A percentile compares a stretch with the other conserved stretches of the same genome.
Evolutionary conservation across 1,284 basidiomycete species (phyloP).

Genomic region (Rhodotorula sp.): DNA sequence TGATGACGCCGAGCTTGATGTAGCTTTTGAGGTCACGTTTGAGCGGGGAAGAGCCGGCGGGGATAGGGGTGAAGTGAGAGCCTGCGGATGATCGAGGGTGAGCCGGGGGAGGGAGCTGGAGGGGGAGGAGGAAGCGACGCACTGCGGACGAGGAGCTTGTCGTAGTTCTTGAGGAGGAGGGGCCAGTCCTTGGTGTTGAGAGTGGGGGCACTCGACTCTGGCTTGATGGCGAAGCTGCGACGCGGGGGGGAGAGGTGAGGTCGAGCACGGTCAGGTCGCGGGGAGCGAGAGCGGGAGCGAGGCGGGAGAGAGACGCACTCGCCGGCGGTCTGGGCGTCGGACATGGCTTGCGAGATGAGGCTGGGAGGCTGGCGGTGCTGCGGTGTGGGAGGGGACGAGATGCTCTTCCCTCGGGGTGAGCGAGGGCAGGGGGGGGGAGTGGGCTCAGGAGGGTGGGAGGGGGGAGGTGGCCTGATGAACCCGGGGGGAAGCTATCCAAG

Average conservation of each 20-base stretch:
- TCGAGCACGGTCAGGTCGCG: background rate
- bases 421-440: background rate
- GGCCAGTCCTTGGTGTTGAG: conserved; percentile 95
- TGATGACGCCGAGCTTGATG: conserved; percentile 97
- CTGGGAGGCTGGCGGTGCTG: no score
- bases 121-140: background rate
- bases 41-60: conserved; percentile 64
- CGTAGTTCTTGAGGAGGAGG: conserved; percentile 96
- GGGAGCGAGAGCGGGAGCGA: background rate
- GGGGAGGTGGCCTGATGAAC: background rate
- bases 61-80: conserved; percentile 97
- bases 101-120: background rate
- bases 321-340: conserved; percentile 19
- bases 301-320: conserved; percentile 20
- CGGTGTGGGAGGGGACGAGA: background rate
- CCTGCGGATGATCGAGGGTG: conserved; percentile 57
- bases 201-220: conserved; percentile 50
- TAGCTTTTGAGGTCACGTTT: conserved; percentile 90
- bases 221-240: conserved; percentile 53
- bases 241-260: background rate
- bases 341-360: conserved; percentile 17
- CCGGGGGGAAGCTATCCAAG: background rate
- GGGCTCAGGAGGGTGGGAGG: background rate
- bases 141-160: conserved; percentile 61
- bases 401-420: conserved; percentile 2